Percentiles rank a stretch among this genome's conserved stretches.
Evolutionary conservation across 306 rosid species (phyloP).

Genomic region (Citrullus amarus): DNA sequence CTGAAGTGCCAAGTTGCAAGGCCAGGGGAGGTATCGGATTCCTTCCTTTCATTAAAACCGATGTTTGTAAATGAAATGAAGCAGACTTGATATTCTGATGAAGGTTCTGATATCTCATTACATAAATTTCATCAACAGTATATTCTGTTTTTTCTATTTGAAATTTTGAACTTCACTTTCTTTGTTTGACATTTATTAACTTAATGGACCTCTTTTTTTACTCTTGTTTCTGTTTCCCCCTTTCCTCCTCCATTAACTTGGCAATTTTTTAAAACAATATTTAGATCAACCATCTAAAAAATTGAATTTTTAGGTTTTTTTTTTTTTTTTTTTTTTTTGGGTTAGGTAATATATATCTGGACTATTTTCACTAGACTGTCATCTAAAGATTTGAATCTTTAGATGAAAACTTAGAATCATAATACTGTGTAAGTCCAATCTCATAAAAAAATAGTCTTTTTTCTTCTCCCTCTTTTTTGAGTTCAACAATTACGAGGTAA

Average conservation of each 20-base stretch:
- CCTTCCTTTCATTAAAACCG: conserved; percentile 21
- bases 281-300: too few relatives aligned
- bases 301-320: not conserved
- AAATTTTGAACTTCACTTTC: not conserved
- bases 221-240: not conserved
- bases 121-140: not conserved
- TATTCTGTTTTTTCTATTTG: not conserved
- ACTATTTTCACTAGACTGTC: too few relatives aligned
- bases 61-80: conserved; percentile 17
- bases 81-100: conserved; percentile 15
- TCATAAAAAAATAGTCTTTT: too few relatives aligned
- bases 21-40: conserved; percentile 31
- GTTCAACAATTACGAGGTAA: too few relatives aligned
- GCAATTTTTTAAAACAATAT: not conserved
- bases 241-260: not conserved
- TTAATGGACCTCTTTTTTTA: too few relatives aligned
- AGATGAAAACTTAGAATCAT: too few relatives aligned
- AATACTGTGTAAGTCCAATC: too few relatives aligned
- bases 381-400: too few relatives aligned
- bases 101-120: not conserved
- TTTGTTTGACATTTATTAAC: not conserved
- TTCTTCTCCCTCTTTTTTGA: too few relatives aligned
- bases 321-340: too few relatives aligned
- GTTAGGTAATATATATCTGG: too few relatives aligned
- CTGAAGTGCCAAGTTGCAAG: not conserved